Evolutionary conservation across 441 rosid genomes (phyloP), one percentile per base, ranked within the genome.

Genomic region (Bocquillonia castaneifolia): DNA sequence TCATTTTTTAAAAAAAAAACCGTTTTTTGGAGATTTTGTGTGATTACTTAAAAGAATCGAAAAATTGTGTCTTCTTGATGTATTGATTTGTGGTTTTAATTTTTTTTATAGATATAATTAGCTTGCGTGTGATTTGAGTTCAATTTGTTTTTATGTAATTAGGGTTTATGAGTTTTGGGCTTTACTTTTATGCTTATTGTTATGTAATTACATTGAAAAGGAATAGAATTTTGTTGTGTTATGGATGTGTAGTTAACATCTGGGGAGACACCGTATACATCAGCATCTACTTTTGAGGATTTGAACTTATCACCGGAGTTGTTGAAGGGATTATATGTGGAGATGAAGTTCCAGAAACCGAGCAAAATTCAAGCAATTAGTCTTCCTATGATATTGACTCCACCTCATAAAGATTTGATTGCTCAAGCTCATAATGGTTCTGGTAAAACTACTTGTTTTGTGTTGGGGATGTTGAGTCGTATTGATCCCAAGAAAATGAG

Each of bases 391-490:
- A 94, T 94, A 6, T 66, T 92, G 76, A 92, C 86, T 10, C 93
- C 98, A 17, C 99, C 99, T 1, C 68, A 83, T 71, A 86, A 86
- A 80, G 80, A 94, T 80, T 78, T 94, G 68, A 80, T 94, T 22
- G 99, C 97, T 20, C 99, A 94, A 77, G 99, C 99, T 0, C 97
- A 87, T 70, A 94, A 92, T 69, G 99, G 99, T 61, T 91, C 97
- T 53, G 99, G 99, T 14, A 94, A 94, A 81, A 94, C 99, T 0
- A 94, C 99, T 22, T 94, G 99, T 73, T 94, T 94, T 63, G 95
- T 90, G 51, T 92, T 94, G 23, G 99, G 99, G 28, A 94, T 94
- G 98, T 48, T 94, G 68, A 88, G 92, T 59, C 96, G 99, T 13
- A 84, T 92, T 26, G 91, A 92, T 76, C 87, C 91, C 0, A 77